Percentiles rank a stretch among this genome's conserved stretches.
Conservation (phyloP, 176 grass and related monocot species). For the Hordeum vulgare region DNA sequence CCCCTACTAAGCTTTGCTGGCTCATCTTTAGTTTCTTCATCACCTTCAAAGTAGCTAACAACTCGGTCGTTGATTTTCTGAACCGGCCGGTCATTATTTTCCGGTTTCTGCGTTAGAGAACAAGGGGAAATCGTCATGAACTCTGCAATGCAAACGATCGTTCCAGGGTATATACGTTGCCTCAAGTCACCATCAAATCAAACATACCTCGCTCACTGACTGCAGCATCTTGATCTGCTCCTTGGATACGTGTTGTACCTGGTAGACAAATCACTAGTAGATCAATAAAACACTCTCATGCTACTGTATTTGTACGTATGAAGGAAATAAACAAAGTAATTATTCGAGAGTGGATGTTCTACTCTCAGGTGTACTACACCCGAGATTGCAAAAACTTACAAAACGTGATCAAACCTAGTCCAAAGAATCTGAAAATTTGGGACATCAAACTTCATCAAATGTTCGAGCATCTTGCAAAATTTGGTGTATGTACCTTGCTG, state of each 20-base stretch:
- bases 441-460: too few relatives aligned
- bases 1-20: background rate
- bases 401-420: too few relatives aligned
- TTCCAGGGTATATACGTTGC: background rate
- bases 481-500: conserved; percentile 43
- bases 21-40: background rate
- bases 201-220: background rate
- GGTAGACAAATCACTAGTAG: background rate
- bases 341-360: too few relatives aligned
- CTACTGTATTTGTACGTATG: background rate
- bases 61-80: conserved; percentile 26
- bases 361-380: too few relatives aligned
- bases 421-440: too few relatives aligned
- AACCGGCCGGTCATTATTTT: background rate
- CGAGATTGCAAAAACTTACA: too few relatives aligned
- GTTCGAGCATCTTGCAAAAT: too few relatives aligned
- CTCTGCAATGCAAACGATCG: background rate
- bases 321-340: too few relatives aligned
- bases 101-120: background rate
- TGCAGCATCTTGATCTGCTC: conserved; percentile 2
- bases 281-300: background rate
- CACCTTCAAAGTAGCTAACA: conserved; percentile 20
- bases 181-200: background rate
- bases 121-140: background rate
- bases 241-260: conserved; percentile 20